Evolutionary conservation across 306 rosid species (phyloP).

Genomic region (Medicago truncatula): MtrunA17r5.0-ANR NC_053047.1:3055501-3056000

Average conservation of each 20-base stretch:
- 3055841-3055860: slow-evolving; percentile 91
- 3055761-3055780: slow-evolving; percentile 56
- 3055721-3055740: slow-evolving; percentile 21
- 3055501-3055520: slow-evolving; percentile 98
- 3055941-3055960: slow-evolving; percentile 34
- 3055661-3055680: slow-evolving; percentile 92
- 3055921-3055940: slow-evolving; percentile 21
- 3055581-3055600: slow-evolving; percentile 87
- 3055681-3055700: slow-evolving; percentile 93
- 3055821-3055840: slow-evolving; percentile 92
- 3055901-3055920: slow-evolving; percentile 32
- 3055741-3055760: slow-evolving; percentile 39
- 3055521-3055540: slow-evolving; percentile 88
- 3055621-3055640: slow-evolving; percentile 94
- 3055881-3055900: slow-evolving; percentile 45
- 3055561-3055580: slow-evolving; percentile 95
- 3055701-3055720: slow-evolving; percentile 81
- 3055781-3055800: slow-evolving; percentile 99
- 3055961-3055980: slow-evolving; percentile 54
- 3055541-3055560: slow-evolving; percentile 98
- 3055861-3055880: slow-evolving; percentile 93
- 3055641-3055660: slow-evolving; percentile 85
- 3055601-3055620: slow-evolving; percentile 69
- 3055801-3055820: slow-evolving; percentile 94
- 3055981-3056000: slow-evolving; percentile 96